A percentile compares a stretch with the other conserved stretches of the same genome.
These are phyloP conservation scores for Pseudotsuga menziesii DNA, from an alignment of 75 land plant genomes.

Conservation along the genomic window DNA sequence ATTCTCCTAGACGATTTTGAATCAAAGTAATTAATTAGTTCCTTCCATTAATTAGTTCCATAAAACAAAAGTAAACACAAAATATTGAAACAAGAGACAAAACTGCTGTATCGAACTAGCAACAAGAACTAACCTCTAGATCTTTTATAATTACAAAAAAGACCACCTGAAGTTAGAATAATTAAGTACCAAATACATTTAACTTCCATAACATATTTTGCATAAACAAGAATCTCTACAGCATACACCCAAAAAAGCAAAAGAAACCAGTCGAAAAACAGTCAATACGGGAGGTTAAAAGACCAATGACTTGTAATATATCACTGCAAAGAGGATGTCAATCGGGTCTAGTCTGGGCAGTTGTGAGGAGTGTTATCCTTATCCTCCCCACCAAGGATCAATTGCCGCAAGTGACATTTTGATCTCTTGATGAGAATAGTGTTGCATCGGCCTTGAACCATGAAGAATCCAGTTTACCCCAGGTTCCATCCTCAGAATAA, in stretches of 20 bases:
- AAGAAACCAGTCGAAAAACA: background rate
- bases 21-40: background rate
- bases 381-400: too few relatives aligned
- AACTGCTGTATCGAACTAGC: background rate
- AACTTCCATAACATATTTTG: too few relatives aligned
- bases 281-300: background rate
- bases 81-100: background rate
- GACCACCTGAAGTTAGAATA: background rate
- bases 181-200: background rate
- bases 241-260: too few relatives aligned
- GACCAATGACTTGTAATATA: background rate
- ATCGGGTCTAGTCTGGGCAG: too few relatives aligned
- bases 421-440: too few relatives aligned
- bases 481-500: too few relatives aligned
- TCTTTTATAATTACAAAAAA: background rate
- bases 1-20: conserved; percentile 15
- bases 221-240: too few relatives aligned
- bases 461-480: too few relatives aligned
- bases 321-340: too few relatives aligned
- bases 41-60: background rate
- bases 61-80: background rate
- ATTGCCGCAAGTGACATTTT: too few relatives aligned
- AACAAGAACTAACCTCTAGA: background rate
- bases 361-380: too few relatives aligned
- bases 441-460: too few relatives aligned